phyloP scores from a whole-genome alignment of 441 rosid genomes.

The Hura crepitans region DNA sequence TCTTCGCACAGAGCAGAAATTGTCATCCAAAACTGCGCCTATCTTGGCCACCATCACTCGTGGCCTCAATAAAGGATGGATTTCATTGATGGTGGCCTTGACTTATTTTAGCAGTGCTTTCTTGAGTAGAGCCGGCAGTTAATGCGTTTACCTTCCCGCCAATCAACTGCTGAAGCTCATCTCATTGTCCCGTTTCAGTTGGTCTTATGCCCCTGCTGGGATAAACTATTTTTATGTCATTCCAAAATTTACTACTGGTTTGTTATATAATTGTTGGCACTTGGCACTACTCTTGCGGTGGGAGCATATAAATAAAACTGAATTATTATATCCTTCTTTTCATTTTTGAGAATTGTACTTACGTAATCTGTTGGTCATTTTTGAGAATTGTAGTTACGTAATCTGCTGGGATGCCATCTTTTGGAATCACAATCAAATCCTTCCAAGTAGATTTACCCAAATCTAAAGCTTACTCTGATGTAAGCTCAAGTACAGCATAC shows the following conservation, averaged over 20 bases:
- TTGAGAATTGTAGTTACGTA: slow-evolving; percentile 7
- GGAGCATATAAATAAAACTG: slow-evolving; percentile 25
- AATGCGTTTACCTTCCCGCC: slow-evolving; percentile 98
- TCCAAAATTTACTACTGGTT: background rate
- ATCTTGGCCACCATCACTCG: slow-evolving; percentile 79
- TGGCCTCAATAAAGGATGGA: slow-evolving; percentile 81
- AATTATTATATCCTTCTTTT: background rate
- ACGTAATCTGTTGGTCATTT: slow-evolving; percentile 5
- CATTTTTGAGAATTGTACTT: slow-evolving; percentile 1
- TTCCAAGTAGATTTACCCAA: slow-evolving; percentile 55
- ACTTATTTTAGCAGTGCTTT: slow-evolving; percentile 62
- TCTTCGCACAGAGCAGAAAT: slow-evolving; percentile 82
- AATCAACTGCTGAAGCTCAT: slow-evolving; percentile 96
- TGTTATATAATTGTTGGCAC: slow-evolving; percentile 17
- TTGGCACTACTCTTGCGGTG: slow-evolving; percentile 62
- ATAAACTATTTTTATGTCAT: slow-evolving; percentile 7
- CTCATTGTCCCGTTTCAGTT: slow-evolving; percentile 92
- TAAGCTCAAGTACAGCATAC: slow-evolving; percentile 32
- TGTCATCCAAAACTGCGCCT: slow-evolving; percentile 70
- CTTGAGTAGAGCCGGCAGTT: slow-evolving; percentile 93
- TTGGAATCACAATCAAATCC: slow-evolving; percentile 73
- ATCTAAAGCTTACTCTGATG: slow-evolving; percentile 44
- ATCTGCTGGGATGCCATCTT: slow-evolving; percentile 71
- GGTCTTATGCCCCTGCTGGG: slow-evolving; percentile 41
- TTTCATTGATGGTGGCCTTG: slow-evolving; percentile 9